Base-by-base conservation (phyloP, 371 early-diverging fungal genomes). In the Umbelopsis sp. region DNA sequence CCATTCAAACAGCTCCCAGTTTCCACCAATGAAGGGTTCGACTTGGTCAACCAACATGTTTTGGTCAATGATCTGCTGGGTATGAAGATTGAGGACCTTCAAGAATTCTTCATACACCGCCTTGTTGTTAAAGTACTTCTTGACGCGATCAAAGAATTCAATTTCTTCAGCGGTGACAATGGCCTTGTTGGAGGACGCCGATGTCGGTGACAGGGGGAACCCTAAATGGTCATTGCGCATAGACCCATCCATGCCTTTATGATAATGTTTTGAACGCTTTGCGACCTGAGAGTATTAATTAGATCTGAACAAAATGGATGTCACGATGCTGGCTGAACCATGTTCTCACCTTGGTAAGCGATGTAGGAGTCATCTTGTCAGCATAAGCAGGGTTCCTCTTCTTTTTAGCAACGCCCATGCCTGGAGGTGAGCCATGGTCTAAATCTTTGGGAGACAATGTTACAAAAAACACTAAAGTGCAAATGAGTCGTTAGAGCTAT, bases 61-160 rank as follows among this genome's bases (percentile, higher is more conserved):
- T 29, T 89, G 87, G 65, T 93, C 93, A 70, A 99, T 87, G 35
- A 97, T 91, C 76, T 96, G 94, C 75, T 98, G 97, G 72, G 92
- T 96, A 81, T 92, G 99, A 46, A 97, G 83, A 73, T 98, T 98
- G 22, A 99, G 78, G 4, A 95, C 83, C 81, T 97, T 98, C 52
- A 99, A 83, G 77, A 99, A 99, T 73, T 98, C 97, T 70, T 87
- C 88, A 81, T 96, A 97, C 0, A 94, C 88, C 10, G 85, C 79
- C 69, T 92, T 90, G 80, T 92, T 90, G 12, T 88, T 88, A 53
- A 97, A 86, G 70, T 86, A 82, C 69, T 87, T 83, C 82, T 96
- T 94, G 74, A 92, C 90, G 12, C 88, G 85, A 65, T 96, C 96
- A 78, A 97, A 96, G 76, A 96, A 95, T 45, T 91, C 93, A 5